Conservation (phyloP, 2,329 filamentous ascomycete species). For the Ophiostoma quercus region DNA sequence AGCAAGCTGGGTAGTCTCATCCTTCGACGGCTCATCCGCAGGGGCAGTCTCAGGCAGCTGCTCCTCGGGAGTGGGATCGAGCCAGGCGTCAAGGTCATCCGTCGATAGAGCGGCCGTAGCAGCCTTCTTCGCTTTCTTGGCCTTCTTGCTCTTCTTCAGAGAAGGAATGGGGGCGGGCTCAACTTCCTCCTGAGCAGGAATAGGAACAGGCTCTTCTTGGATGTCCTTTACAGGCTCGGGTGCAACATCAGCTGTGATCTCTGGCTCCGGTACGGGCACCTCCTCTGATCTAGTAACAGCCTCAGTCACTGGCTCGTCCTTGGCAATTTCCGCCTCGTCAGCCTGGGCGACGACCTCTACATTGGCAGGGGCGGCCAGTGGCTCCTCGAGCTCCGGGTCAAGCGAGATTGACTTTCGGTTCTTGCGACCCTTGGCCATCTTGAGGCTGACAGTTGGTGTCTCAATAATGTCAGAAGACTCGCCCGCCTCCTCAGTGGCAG, state of each 20-base stretch:
- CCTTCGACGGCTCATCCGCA: not conserved
- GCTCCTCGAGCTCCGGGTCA: not conserved
- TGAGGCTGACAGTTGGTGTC: not conserved
- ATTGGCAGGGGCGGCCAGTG: not conserved
- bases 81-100: not conserved
- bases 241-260: not conserved
- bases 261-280: not conserved
- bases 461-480: not conserved
- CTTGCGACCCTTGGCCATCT: not conserved
- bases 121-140: constrained; percentile 7
- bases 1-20: not conserved
- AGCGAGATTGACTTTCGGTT: not conserved
- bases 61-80: not conserved
- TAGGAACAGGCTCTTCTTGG: not conserved
- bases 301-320: not conserved
- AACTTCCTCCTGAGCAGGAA: not conserved
- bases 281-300: not conserved
- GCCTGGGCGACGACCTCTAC: not conserved
- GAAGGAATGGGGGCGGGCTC: not conserved
- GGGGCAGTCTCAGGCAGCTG: not conserved
- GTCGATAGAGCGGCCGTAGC: not conserved
- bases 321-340: not conserved
- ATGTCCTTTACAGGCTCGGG: not conserved
- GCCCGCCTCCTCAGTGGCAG: not conserved
- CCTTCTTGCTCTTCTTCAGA: constrained; percentile 13